Base-by-base conservation (phyloP, 768 basidiomycete species). In the Pulveroboletus ravenelii region DNA sequence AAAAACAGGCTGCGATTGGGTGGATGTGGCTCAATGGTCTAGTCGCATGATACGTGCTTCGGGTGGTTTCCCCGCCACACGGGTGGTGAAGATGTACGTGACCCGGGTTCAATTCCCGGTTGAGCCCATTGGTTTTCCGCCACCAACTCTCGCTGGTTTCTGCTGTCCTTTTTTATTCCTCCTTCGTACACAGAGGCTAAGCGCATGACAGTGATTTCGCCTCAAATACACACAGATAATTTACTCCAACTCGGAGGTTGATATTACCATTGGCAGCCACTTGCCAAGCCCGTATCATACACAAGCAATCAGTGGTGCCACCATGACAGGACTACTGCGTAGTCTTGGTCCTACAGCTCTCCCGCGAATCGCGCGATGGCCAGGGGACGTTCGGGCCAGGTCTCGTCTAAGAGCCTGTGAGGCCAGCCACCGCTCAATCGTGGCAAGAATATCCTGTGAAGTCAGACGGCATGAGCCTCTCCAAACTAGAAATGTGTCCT, bases 41-140 rank as follows among this genome's bases (percentile, higher is more conserved):
- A 66, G 65, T 66, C 36, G 66, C 58, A 66, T 67, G 65, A 66
- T 66, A 66, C 65, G 65, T 65, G 66, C 65, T 67, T 66, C 65
- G 65, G 65, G 65, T 51, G 39, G 36, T 36, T 46, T 42, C 50
- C 59, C 62, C 54, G 2, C 62, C 57, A 61, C 54, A 3, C 3
- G 5, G 52, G 55, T 66, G 66, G 65, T 52, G 58, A 66, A 63
- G 56, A 66, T 66, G 63, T 66, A 65, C 65, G 65, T 66, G 65
- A 63, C 65, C 65, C 65, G 65, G 65, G 65, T 66, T 66, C 65
- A 65, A 67, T 66, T 67, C 65, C 65, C 61, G 65, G 65, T 66
- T 64, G 62, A 45, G 41, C 46, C 54, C 54, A 29, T 14, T 37
- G 43, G 41, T 61, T 56, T 57, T 43, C 17, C 6, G 6, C 17